A percentile compares a stretch with the other conserved stretches of the same genome.
phyloP scores from a whole-genome alignment of 148 eudicot species.

The Agrostemma githago region DNA sequence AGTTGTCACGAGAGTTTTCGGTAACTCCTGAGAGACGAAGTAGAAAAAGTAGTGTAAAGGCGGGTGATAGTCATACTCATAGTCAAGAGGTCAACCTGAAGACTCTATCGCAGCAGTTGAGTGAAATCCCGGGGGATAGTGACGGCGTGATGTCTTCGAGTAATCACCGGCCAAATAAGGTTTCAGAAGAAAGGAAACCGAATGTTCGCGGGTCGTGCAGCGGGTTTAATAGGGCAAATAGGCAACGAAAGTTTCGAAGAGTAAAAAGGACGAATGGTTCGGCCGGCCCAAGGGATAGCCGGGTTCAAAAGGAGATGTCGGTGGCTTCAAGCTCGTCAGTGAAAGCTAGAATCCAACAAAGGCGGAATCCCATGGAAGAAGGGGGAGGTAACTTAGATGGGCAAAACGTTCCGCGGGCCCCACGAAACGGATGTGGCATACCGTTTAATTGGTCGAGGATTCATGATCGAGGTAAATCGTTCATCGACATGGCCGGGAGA shows the following conservation, averaged over 20 bases:
- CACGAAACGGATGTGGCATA: constrained; percentile 79
- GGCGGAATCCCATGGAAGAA: constrained; percentile 28
- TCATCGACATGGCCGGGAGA: constrained; percentile 91
- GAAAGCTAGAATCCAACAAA: constrained; percentile 42
- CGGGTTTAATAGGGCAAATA: constrained; percentile 49
- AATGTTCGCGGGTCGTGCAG: constrained; percentile 38
- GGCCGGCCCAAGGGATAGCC: constrained; percentile 34
- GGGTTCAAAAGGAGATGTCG: constrained; percentile 48
- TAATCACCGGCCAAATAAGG: constrained; percentile 27
- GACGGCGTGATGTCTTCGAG: constrained; percentile 59
- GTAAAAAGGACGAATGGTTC: constrained; percentile 53
- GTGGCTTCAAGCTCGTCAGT: constrained; percentile 84
- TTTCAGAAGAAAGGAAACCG: constrained; percentile 43
- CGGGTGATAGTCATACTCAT: constrained; percentile 28
- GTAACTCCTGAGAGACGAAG: constrained; percentile 40
- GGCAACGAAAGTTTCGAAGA: constrained; percentile 65
- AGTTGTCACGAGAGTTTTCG: constrained; percentile 33
- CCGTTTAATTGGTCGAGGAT: constrained; percentile 94
- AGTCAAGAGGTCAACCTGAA: constrained; percentile 37
- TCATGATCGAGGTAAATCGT: constrained; percentile 75
- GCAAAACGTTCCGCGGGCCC: constrained; percentile 52
- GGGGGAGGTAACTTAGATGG: constrained; percentile 38
- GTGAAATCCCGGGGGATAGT: constrained; percentile 43
- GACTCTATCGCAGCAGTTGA: constrained; percentile 58
- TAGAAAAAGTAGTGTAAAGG: constrained; percentile 33